Conservation (phyloP, 2,329 filamentous ascomycete genomes). For the Cylindrodendrum hubeiense region DNA sequence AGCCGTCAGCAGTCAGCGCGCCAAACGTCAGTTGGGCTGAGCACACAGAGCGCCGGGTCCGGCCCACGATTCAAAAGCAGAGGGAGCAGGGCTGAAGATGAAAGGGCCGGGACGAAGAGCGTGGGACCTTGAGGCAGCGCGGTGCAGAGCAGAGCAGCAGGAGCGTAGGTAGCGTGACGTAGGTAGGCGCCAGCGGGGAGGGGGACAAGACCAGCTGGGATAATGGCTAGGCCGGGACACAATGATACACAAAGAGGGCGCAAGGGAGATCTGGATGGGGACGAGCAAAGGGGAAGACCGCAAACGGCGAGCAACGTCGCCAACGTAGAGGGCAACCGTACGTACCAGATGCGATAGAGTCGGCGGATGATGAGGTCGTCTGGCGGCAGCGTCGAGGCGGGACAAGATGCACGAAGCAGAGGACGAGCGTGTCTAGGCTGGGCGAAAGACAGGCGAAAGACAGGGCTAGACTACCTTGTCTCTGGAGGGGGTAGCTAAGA, state of each 20-base stretch:
- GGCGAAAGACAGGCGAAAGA: neutral
- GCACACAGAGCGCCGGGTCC: conserved; percentile 2
- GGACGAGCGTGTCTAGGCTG: neutral
- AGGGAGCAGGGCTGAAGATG: neutral
- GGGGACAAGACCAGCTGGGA: conserved; percentile 18
- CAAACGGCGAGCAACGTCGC: neutral
- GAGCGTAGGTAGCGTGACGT: conserved; percentile 38
- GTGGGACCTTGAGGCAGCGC: conserved; percentile 21
- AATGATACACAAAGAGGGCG: conserved; percentile 13
- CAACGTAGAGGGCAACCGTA: neutral
- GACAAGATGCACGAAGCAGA: neutral
- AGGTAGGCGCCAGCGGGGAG: conserved; percentile 37
- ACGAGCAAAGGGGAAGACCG: neutral
- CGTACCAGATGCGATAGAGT: conserved; percentile 1
- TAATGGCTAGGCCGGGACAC: conserved; percentile 18
- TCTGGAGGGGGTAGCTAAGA: conserved; percentile 13
- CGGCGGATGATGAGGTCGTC: neutral
- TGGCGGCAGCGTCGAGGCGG: neutral
- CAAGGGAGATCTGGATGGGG: neutral
- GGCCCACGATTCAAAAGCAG: conserved; percentile 1
- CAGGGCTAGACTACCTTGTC: conserved; percentile 3
- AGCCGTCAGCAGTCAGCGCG: conserved; percentile 26
- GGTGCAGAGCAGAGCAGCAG: conserved; percentile 31
- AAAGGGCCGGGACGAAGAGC: conserved; percentile 13
- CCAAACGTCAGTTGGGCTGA: conserved; percentile 17